Evolutionary conservation across 2,329 filamentous ascomycete species (phyloP), one percentile per base, ranked within the genome.

Genomic region (Geosmithia putterillii): DNA sequence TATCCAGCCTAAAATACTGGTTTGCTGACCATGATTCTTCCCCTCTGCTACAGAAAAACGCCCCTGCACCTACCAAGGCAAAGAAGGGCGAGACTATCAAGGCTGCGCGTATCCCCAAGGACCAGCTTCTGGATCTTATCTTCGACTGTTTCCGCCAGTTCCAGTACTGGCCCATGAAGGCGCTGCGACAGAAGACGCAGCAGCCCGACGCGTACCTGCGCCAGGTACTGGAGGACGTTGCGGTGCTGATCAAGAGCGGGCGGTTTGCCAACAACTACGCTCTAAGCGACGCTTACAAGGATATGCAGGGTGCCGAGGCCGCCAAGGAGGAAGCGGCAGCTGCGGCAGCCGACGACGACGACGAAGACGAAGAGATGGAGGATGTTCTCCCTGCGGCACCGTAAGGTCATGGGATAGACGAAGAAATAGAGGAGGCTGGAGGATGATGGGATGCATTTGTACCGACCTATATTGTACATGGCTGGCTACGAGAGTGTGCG

Each of bases 151-250:
- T 95, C 77, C 77, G 81, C 45, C 70, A 83, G 54, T 94, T 84
- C 70, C 80, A 82, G 53, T 96, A 92, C 63, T 98, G 90, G 89
- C 81, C 84, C n/a, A 85, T 96, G 71, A 89, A 86, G 57, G 78
- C 83, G 5, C 75, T 98, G 52, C 86, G 87, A 49, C 72, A 79
- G 42, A 69, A 74, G 47, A 76, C 94, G 35, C 76, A 81, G 46
- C 92, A 98, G 64, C 92, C 92, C 2, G 92, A 96, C 59, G 81
- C 83, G n/a, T 96, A 89, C 60, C 76, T 98, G 48, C 87, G 90
- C 44, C 79, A 92, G 57, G 83, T 81, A 1, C 66, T 98, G 51
- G 83, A 89, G 48, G 80, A 87, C 56, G 77, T 96, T 46, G 90
- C 87, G 0, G 77, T 84, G 18, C 66, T 95, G 47, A 81, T 94